phyloP scores from a whole-genome alignment of 176 grass and related monocot genomes.

The Eremochloa ophiuroides region DNA sequence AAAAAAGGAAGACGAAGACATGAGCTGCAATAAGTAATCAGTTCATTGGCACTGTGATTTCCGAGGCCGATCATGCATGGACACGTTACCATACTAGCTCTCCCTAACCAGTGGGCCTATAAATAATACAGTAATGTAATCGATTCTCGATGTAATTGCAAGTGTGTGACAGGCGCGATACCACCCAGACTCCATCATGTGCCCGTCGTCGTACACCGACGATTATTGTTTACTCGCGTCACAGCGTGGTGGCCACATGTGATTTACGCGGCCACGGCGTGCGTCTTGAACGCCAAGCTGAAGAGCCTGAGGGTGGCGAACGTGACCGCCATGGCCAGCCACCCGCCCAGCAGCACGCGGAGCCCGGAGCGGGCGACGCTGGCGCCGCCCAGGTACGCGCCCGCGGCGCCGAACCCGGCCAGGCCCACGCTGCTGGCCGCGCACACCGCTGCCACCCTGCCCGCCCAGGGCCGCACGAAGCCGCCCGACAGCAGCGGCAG shows the following conservation, averaged over 20 bases:
- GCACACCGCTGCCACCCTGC: not conserved
- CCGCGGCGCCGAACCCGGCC: not conserved
- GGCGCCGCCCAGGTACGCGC: not conserved
- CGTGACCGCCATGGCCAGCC: not conserved
- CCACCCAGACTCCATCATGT: not conserved
- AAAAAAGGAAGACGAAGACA: too few relatives aligned
- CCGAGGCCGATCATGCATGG: too few relatives aligned
- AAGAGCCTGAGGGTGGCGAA: not conserved
- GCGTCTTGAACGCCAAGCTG: not conserved
- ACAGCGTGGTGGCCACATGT: not conserved
- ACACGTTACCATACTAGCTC: too few relatives aligned
- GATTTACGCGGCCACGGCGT: not conserved
- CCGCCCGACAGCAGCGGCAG: slow-evolving; percentile 2
- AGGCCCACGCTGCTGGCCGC: not conserved
- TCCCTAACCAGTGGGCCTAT: too few relatives aligned
- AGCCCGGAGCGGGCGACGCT: not conserved
- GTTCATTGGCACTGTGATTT: too few relatives aligned
- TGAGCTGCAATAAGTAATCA: too few relatives aligned
- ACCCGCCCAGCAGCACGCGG: not conserved
- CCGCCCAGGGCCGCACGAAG: not conserved
- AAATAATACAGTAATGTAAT: too few relatives aligned
- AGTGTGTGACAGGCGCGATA: too few relatives aligned
- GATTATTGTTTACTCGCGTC: not conserved
- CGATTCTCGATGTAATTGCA: too few relatives aligned
- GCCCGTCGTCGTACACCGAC: not conserved